A percentile compares a stretch with the other conserved stretches of the same genome.
phyloP scores from a whole-genome alignment of 495 filamentous ascomycete genomes.

The Massariosphaeria phaeospora region DNA sequence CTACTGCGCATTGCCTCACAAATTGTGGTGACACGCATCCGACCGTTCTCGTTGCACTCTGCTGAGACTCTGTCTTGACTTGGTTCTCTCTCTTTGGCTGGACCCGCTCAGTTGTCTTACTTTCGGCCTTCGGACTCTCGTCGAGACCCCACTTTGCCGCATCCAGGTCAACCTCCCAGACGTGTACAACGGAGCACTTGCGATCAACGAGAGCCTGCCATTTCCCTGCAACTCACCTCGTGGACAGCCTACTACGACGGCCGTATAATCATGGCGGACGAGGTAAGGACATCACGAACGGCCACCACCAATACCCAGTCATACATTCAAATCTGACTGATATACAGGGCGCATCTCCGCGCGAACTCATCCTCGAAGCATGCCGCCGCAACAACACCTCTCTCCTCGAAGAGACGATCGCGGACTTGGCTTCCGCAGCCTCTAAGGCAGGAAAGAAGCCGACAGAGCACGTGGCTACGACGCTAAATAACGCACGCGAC shows the following conservation, averaged over 20 bases:
- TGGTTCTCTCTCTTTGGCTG: no score
- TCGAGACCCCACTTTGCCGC: no score
- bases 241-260: background rate
- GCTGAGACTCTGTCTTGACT: no score
- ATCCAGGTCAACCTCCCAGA: no score
- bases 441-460: conserved; percentile 42
- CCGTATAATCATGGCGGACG: conserved; percentile 26
- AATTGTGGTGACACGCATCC: no score
- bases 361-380: conserved; percentile 86
- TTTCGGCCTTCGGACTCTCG: no score
- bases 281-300: conserved; percentile 11
- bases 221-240: background rate
- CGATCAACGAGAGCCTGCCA: no score
- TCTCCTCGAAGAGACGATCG: conserved; percentile 62
- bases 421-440: conserved; percentile 46
- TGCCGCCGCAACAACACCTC: conserved; percentile 87
- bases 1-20: no score
- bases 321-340: conserved; percentile 15
- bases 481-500: conserved; percentile 80
- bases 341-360: conserved; percentile 72
- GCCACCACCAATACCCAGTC: background rate
- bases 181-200: no score
- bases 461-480: conserved; percentile 51
- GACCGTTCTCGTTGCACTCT: no score
- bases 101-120: no score